A percentile compares a stretch with the other conserved stretches of the same genome.
Conservation (phyloP, 2,329 filamentous ascomycete genomes). For the Botrytis fabae region DNA sequence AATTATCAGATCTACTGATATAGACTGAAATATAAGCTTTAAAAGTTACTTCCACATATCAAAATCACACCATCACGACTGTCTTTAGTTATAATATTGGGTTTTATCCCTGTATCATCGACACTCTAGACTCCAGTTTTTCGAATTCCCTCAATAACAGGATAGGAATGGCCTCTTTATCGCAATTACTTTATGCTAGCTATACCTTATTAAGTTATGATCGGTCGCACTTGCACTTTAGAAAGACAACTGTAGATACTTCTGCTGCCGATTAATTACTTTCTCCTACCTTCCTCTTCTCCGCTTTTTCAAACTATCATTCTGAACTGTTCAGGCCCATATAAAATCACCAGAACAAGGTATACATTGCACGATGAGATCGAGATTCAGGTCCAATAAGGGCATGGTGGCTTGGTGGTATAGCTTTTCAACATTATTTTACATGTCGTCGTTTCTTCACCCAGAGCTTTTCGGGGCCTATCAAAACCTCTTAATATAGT, state of each 20-base stretch:
- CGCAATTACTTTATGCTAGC: background rate
- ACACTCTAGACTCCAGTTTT: background rate
- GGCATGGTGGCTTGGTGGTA: too few relatives aligned
- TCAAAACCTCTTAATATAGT: fast-evolving
- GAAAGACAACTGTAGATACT: background rate
- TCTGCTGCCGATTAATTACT: background rate
- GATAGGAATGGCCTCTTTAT: background rate
- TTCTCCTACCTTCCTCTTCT: background rate
- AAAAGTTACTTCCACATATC: background rate
- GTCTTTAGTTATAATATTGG: background rate
- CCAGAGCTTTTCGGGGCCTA: background rate
- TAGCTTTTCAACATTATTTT: too few relatives aligned
- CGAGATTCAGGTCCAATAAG: too few relatives aligned
- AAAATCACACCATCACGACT: background rate
- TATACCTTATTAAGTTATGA: background rate
- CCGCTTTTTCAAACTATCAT: background rate
- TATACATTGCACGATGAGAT: background rate
- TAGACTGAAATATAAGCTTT: background rate
- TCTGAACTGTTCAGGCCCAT: fast-evolving
- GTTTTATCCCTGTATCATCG: background rate
- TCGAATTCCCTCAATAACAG: background rate
- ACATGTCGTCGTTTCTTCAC: too few relatives aligned
- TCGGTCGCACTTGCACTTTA: background rate
- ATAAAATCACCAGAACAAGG: background rate
- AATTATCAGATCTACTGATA: background rate